Base-by-base conservation (phyloP, 192 early-diverging fungal species). In the Entophlyctis helioformis region DNA sequence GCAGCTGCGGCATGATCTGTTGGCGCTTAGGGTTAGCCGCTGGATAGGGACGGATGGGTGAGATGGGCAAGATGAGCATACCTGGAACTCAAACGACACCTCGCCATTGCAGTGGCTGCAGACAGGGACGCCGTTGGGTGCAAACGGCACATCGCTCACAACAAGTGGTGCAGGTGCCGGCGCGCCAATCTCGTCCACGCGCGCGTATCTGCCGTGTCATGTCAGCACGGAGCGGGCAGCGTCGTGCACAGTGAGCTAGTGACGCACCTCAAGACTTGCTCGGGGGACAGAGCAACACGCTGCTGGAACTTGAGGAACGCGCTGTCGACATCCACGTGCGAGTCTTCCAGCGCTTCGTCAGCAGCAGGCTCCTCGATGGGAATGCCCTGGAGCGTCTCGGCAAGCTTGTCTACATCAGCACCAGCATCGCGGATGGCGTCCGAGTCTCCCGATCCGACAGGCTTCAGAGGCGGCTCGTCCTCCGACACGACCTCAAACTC, bases 281-380 rank as follows among this genome's bases (percentile, higher is more conserved):
- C 81, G 0, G 90, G 84, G 37, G 77, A 70, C n/a, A 69, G 39
- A 21, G 74, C 66, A 9, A 92, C 68, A 25, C 80, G 77, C 51
- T 80, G 81, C 59, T 98, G 89, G 65, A 96, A 98, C 51, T 77
- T 62, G 48, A 98, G 53, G 63, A 98, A 98, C 0, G 82, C 82
- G 20, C 75, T 64, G 58, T 98, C 94, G 1, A 98, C 92, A 27
- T 82, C 84, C 0, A 84, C 80, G 37, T 77, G 64, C 8, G 85
- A 83, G 52, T 91, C 86, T 13, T 69, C 59, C 4, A 46, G 33
- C 3, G 64, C 59, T 8, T 63, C 57, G 13, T 36, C 42, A 2
- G 43, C 36, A 1, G 60, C 36, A 3, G 56, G 35, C 13, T 51
- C 35, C 12, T 37, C 50, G 31, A 43, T 35, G 0, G 18, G 4